These are phyloP conservation scores for Cubamyces sp. DNA, from an alignment of 768 basidiomycete genomes.

Conservation along the genomic window DNA sequence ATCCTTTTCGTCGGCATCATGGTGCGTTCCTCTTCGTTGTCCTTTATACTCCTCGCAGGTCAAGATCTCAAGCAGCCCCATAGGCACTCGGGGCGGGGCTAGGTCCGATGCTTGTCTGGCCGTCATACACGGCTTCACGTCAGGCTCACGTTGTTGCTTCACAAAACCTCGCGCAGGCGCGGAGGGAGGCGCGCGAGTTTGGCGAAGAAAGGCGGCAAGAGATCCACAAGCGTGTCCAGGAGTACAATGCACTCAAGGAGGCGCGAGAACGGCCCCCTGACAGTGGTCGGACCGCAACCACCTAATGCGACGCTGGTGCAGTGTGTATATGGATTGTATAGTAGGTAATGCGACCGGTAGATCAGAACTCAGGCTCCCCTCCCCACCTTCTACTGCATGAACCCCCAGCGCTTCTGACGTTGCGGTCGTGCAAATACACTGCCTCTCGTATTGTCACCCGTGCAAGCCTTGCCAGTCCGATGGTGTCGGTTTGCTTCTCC, in stretches of 20 bases:
- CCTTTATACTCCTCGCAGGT: neutral
- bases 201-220: conserved; percentile 57
- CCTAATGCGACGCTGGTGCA: neutral
- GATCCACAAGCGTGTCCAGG: conserved; percentile 53
- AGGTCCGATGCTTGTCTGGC: conserved; percentile 45
- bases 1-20: conserved; percentile 52
- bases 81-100: conserved; percentile 52
- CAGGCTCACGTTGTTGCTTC: conserved; percentile 56
- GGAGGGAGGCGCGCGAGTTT: conserved; percentile 56
- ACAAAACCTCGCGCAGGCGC: conserved; percentile 60
- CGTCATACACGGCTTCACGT: conserved; percentile 41
- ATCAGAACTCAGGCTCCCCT: no score
- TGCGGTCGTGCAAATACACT: no score
- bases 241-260: conserved; percentile 32
- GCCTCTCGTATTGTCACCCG: no score
- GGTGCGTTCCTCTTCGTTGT: conserved; percentile 39
- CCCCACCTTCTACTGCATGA: no score
- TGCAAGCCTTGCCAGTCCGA: no score
- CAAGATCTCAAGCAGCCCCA: neutral
- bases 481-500: no score
- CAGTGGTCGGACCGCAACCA: neutral
- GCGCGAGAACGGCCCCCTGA: conserved; percentile 1
- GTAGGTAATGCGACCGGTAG: neutral
- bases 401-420: no score
- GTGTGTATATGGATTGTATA: neutral